Evolutionary conservation across 2,329 filamentous ascomycete genomes (phyloP).

Genomic region (Capronia epimyces): DNA sequence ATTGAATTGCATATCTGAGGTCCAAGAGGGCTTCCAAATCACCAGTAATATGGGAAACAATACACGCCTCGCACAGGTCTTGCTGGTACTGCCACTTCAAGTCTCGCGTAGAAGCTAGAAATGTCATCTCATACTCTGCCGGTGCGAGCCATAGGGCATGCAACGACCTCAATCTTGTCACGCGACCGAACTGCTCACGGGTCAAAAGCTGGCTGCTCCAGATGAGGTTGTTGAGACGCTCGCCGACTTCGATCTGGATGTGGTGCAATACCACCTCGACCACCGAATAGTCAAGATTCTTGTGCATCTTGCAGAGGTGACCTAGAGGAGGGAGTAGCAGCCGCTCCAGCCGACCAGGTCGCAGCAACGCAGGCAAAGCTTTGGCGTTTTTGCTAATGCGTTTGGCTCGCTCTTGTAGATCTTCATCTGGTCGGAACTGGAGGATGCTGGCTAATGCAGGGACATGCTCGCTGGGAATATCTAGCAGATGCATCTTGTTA

Average conservation of each 20-base stretch:
- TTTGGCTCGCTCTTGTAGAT: conserved; percentile 2
- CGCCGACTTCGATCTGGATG: conserved; percentile 26
- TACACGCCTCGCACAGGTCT: conserved; percentile 37
- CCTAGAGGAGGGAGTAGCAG: conserved; percentile 16
- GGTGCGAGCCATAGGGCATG: conserved; percentile 34
- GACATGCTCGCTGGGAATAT: conserved; percentile 14
- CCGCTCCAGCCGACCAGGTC: conserved; percentile 24
- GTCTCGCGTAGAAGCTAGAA: conserved; percentile 3
- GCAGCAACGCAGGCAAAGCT: conserved; percentile 20
- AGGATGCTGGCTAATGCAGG: conserved; percentile 14
- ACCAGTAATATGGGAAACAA: conserved; percentile 33
- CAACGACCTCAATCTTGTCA: conserved; percentile 30
- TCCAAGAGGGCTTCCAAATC: conserved; percentile 31
- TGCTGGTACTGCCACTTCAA: conserved; percentile 31
- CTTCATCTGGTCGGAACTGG: conserved; percentile 17
- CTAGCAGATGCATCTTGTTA: conserved; percentile 22
- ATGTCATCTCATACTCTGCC: conserved; percentile 10
- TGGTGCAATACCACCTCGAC: conserved; percentile 21
- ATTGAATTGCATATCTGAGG: conserved; percentile 28
- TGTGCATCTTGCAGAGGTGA: conserved; percentile 24
- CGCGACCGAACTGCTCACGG: conserved; percentile 25
- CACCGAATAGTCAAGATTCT: conserved; percentile 20
- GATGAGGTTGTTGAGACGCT: conserved; percentile 23
- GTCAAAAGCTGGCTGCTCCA: conserved; percentile 16
- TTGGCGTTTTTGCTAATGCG: conserved; percentile 20